A percentile compares a stretch with the other conserved stretches of the same genome.
Conservation (phyloP, 2,329 filamentous ascomycete genomes). For the Clonostachys byssicola region DNA sequence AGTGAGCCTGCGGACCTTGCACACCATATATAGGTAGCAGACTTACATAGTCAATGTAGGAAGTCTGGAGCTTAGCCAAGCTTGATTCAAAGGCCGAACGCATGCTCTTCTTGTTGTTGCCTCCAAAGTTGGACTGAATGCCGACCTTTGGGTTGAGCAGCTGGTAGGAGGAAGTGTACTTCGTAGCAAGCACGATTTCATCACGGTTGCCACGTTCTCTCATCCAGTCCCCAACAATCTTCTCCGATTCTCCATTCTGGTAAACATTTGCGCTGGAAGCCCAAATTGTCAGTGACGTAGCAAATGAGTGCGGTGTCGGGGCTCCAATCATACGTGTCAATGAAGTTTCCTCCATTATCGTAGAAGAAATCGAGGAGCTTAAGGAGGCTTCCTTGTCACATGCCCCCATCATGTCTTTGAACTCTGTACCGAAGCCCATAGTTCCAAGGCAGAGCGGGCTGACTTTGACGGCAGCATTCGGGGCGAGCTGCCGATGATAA, state of each 20-base stretch:
- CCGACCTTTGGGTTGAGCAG: constrained; percentile 16
- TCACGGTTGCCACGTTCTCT: constrained; percentile 32
- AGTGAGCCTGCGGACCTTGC: too few relatives aligned
- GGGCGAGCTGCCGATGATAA: background rate
- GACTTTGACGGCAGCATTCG: constrained; percentile 39
- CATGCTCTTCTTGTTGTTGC: constrained; percentile 29
- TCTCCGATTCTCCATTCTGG: constrained; percentile 43
- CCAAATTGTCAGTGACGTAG: too few relatives aligned
- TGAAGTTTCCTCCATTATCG: constrained; percentile 54
- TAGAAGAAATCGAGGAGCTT: constrained; percentile 51
- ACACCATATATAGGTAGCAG: too few relatives aligned
- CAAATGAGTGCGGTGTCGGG: too few relatives aligned
- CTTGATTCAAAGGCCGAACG: constrained; percentile 29
- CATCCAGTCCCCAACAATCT: constrained; percentile 48
- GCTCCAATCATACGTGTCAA: constrained; percentile 37
- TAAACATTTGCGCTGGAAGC: constrained; percentile 31
- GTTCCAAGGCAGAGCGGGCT: constrained; percentile 37
- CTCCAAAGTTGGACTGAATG: constrained; percentile 25
- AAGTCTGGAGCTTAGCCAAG: constrained; percentile 29
- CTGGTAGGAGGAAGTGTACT: constrained; percentile 36
- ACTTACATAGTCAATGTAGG: constrained; percentile 17
- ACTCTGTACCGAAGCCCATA: constrained; percentile 38
- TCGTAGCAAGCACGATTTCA: constrained; percentile 42
- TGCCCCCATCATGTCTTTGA: constrained; percentile 35
- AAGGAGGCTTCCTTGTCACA: constrained; percentile 45